Percentiles rank a stretch among this genome's conserved stretches.
Evolutionary conservation across 805 yeast species (phyloP).

Genomic region (Ogataea ramenticola): DNA sequence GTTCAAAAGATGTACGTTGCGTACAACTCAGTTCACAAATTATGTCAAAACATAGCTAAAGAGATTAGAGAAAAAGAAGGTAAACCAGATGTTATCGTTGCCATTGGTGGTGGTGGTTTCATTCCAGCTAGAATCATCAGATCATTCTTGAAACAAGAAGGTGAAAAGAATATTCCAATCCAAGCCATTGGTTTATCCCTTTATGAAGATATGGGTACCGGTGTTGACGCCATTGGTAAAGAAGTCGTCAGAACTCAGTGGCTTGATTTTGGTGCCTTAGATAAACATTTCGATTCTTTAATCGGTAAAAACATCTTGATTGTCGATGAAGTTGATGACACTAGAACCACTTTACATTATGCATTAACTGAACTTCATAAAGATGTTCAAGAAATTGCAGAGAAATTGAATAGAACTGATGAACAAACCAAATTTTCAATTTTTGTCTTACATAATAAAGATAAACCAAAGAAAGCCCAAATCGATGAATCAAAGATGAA

Average conservation of each 20-base stretch:
- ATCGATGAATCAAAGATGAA: conserved; percentile 57
- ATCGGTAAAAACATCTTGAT: conserved; percentile 77
- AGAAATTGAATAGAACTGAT: conserved; percentile 46
- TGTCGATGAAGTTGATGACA: conserved; percentile 89
- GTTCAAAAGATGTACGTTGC: conserved; percentile 53
- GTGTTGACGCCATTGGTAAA: conserved; percentile 53
- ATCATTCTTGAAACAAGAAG: conserved; percentile 51
- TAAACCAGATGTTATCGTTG: conserved; percentile 51
- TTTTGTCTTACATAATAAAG: conserved; percentile 79
- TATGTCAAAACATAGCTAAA: conserved; percentile 51
- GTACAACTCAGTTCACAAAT: conserved; percentile 76
- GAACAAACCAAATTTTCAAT: conserved; percentile 64
- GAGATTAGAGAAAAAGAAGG: conserved; percentile 22
- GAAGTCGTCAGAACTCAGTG: conserved; percentile 87
- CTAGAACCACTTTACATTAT: conserved; percentile 83
- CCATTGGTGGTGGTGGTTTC: conserved; percentile 71
- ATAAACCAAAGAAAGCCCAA: conserved; percentile 72
- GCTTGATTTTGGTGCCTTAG: conserved; percentile 74
- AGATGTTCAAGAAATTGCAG: conserved; percentile 56
- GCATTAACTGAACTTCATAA: conserved; percentile 71
- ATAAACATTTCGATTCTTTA: conserved; percentile 62
- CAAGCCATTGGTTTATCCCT: conserved; percentile 64
- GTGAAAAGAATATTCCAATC: conserved; percentile 60
- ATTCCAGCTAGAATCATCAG: conserved; percentile 63
- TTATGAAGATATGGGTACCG: conserved; percentile 49